These are phyloP conservation scores for Ceratobasidium sp. DNA, from an alignment of 1,284 basidiomycete species.

Conservation along the genomic window DNA sequence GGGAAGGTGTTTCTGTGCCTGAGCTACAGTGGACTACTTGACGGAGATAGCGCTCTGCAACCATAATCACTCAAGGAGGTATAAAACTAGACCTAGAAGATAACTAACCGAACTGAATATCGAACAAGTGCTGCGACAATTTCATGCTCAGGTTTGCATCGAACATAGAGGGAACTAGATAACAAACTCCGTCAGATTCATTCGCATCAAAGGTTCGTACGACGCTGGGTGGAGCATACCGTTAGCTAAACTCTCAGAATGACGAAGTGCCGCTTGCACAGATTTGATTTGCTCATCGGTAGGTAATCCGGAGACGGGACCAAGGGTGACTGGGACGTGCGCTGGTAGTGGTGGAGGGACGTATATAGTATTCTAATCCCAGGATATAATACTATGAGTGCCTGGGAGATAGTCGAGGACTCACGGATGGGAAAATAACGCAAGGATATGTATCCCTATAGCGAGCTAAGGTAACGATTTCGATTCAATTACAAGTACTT, in stretches of 20 bases:
- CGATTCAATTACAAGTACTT: neutral
- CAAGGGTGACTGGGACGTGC: neutral
- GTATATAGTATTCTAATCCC: neutral
- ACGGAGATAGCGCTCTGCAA: neutral
- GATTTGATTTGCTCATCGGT: constrained; percentile 18
- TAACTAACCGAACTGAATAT: constrained; percentile 17
- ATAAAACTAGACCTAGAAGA: neutral
- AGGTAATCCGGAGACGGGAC: neutral
- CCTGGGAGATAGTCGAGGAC: too few relatives aligned
- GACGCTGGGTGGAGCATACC: neutral
- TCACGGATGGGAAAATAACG: constrained; percentile 4
- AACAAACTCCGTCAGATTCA: neutral
- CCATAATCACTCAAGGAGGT: too few relatives aligned
- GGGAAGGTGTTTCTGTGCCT: neutral
- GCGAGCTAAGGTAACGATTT: neutral
- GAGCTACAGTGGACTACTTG: neutral
- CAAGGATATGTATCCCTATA: constrained; percentile 1
- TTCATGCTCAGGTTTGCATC: constrained; percentile 21
- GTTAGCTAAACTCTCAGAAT: constrained; percentile 9
- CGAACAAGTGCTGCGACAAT: constrained; percentile 25
- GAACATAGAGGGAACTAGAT: constrained; percentile 23
- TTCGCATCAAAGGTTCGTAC: neutral
- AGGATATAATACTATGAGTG: neutral
- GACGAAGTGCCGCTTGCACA: constrained; percentile 10
- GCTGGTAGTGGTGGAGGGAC: constrained; percentile 27